A percentile compares a stretch with the other conserved stretches of the same genome.
Evolutionary conservation across 1,284 basidiomycete species (phyloP).

Genomic region (Ganoderma resinaceum): DNA sequence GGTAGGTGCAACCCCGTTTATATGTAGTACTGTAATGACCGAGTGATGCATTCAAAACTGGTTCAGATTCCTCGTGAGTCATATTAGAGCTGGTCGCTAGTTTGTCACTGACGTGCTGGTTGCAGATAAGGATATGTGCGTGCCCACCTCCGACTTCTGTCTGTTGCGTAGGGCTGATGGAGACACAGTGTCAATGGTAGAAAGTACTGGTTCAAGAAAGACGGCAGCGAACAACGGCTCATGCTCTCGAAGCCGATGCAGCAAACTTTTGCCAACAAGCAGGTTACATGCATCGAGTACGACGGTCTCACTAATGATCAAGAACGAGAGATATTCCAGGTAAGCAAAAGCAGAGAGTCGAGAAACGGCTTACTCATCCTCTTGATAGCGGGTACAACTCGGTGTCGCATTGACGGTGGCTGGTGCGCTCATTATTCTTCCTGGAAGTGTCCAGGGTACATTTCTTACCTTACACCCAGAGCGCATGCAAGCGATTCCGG

Average conservation of each 20-base stretch:
- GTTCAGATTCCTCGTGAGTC: slow-evolving; percentile 38
- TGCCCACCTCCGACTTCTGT: slow-evolving; percentile 12
- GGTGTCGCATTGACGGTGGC: slow-evolving; percentile 52
- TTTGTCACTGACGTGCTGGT: neutral
- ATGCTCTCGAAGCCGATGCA: slow-evolving; percentile 58
- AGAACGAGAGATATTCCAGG: slow-evolving; percentile 81
- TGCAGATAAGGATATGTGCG: slow-evolving; percentile 66
- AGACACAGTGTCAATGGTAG: slow-evolving; percentile 46
- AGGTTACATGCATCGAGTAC: slow-evolving; percentile 78
- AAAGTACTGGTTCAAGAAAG: slow-evolving; percentile 61
- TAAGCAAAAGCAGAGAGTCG: slow-evolving; percentile 29
- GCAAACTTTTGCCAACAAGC: slow-evolving; percentile 66
- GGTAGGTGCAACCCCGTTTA: slow-evolving; percentile 46
- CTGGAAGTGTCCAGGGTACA: neutral
- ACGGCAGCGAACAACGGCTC: slow-evolving; percentile 34
- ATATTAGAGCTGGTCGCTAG: neutral
- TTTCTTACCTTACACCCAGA: slow-evolving; percentile 38
- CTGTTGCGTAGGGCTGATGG: neutral
- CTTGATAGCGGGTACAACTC: slow-evolving; percentile 51
- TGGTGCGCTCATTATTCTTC: slow-evolving; percentile 40
- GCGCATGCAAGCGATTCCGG: slow-evolving; percentile 53
- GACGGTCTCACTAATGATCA: slow-evolving; percentile 62
- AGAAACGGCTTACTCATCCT: neutral
- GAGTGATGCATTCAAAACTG: neutral
- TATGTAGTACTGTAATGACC: slow-evolving; percentile 6